A percentile compares a stretch with the other conserved stretches of the same genome.
phyloP scores from a whole-genome alignment of 345 rosid species.

The Diplotaxis tenuifolia region DNA sequence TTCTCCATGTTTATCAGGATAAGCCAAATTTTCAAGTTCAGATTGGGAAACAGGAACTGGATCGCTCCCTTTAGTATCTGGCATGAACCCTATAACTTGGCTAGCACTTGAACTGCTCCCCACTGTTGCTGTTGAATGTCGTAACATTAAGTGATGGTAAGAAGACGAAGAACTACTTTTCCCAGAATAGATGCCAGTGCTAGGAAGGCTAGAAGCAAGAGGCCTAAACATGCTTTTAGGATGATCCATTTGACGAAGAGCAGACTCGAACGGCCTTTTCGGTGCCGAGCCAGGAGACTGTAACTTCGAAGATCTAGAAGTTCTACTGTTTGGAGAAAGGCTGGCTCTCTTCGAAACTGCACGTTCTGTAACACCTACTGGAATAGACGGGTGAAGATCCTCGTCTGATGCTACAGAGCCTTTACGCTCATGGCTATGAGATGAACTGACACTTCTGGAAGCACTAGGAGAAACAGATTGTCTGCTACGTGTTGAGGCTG shows the following conservation, averaged over 20 bases:
- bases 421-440: slow-evolving; percentile 82
- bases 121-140: slow-evolving; percentile 67
- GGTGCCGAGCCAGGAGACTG: slow-evolving; percentile 79
- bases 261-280: slow-evolving; percentile 71
- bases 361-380: slow-evolving; percentile 49
- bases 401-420: slow-evolving; percentile 91
- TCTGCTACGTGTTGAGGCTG: slow-evolving; percentile 59
- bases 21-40: slow-evolving; percentile 42
- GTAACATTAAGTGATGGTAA: slow-evolving; percentile 55
- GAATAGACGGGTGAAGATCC: slow-evolving; percentile 67
- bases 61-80: slow-evolving; percentile 56
- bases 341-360: slow-evolving; percentile 55
- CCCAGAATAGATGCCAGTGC: slow-evolving; percentile 75
- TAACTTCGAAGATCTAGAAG: slow-evolving; percentile 58
- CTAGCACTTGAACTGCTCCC: slow-evolving; percentile 67
- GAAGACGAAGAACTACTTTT: slow-evolving; percentile 60
- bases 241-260: slow-evolving; percentile 81
- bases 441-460: slow-evolving; percentile 84
- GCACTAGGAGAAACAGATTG: slow-evolving; percentile 96
- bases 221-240: slow-evolving; percentile 98
- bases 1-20: slow-evolving; percentile 54
- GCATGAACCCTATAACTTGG: slow-evolving; percentile 51
- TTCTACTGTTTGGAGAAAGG: slow-evolving; percentile 59
- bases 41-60: slow-evolving; percentile 42
- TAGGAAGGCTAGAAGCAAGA: slow-evolving; percentile 92